A percentile compares a stretch with the other conserved stretches of the same genome.
These are phyloP conservation scores for Candida railenensis DNA, from an alignment of 805 yeast species.

Conservation along the genomic window DNA sequence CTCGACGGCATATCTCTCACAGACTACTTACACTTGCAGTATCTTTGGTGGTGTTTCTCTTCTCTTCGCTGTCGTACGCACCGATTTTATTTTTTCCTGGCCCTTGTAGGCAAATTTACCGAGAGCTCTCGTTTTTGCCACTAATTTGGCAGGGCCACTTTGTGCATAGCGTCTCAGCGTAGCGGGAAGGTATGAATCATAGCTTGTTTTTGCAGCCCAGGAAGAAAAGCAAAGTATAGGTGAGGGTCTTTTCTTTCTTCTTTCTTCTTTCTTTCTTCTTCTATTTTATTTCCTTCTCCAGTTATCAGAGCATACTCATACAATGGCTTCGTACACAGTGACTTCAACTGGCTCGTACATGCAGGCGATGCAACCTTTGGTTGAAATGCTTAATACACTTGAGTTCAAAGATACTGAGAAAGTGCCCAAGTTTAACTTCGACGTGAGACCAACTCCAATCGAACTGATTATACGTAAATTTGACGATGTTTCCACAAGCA, in stretches of 20 bases:
- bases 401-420: conserved; percentile 17
- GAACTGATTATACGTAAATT: conserved; percentile 36
- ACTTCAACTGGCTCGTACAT: conserved; percentile 72
- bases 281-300: neutral
- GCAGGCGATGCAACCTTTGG: conserved; percentile 75
- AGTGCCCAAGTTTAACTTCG: conserved; percentile 39
- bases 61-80: too few relatives aligned
- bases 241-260: too few relatives aligned
- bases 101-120: neutral
- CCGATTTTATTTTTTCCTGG: neutral
- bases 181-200: neutral
- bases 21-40: too few relatives aligned
- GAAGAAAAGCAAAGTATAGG: neutral
- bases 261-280: neutral
- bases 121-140: neutral
- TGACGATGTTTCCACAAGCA: conserved; percentile 34
- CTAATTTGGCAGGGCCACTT: neutral
- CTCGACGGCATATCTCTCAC: too few relatives aligned
- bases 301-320: neutral
- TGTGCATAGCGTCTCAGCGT: neutral
- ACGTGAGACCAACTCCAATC: conserved; percentile 22
- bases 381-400: conserved; percentile 42
- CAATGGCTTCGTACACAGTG: conserved; percentile 44
- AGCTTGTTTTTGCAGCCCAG: neutral
- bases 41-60: too few relatives aligned